Evolutionary conservation across 257 asterid genomes (phyloP).

Genomic region (Solanum clarkiae): DNA sequence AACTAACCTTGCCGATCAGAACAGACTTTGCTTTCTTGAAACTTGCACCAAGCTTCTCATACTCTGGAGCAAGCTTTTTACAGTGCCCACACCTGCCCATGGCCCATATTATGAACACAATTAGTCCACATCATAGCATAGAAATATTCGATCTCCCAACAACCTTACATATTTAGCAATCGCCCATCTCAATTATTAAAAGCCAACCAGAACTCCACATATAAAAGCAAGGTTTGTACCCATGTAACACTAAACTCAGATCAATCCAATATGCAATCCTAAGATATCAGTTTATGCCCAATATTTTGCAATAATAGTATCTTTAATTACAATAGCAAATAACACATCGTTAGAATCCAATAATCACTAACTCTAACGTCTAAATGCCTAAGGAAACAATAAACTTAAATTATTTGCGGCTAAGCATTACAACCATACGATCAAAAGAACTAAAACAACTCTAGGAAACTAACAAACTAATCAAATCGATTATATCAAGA

Average conservation of each 20-base stretch:
- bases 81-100: slow-evolving; percentile 92
- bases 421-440: background rate
- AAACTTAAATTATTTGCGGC: background rate
- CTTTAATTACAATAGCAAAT: background rate
- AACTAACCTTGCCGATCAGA: slow-evolving; percentile 76
- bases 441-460: background rate
- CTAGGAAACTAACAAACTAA: background rate
- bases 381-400: background rate
- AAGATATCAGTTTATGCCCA: background rate
- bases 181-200: background rate
- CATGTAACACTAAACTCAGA: background rate
- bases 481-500: background rate
- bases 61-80: slow-evolving; percentile 94
- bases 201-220: background rate
- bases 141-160: background rate
- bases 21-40: slow-evolving; percentile 90
- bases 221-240: background rate
- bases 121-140: background rate
- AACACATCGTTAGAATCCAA: background rate
- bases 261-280: background rate
- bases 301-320: background rate
- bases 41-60: slow-evolving; percentile 79
- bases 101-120: slow-evolving; percentile 4
- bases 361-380: background rate
- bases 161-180: background rate